Percentiles rank a stretch among this genome's conserved stretches.
Conservation (phyloP, 768 basidiomycete species). For the Terana coerulea region DNA sequence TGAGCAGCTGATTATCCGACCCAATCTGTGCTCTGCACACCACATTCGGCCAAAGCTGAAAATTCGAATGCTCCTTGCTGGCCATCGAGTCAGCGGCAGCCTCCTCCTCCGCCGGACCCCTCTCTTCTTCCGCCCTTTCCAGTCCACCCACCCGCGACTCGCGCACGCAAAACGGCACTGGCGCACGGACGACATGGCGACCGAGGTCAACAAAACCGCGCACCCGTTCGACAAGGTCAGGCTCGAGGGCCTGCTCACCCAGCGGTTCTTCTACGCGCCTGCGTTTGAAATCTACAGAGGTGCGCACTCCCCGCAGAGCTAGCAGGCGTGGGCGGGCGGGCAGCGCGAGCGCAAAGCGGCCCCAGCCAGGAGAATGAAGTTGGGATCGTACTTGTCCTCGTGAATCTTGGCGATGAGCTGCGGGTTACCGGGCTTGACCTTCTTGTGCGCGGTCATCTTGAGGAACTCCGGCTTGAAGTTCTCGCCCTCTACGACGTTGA, state of each 20-base stretch:
- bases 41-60: not conserved
- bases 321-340: no score
- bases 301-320: slow-evolving; percentile 34
- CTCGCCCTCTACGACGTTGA: slow-evolving; percentile 43
- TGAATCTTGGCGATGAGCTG: slow-evolving; percentile 38
- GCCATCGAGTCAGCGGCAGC: slow-evolving; percentile 4
- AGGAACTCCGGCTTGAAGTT: slow-evolving; percentile 47
- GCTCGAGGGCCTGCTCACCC: slow-evolving; percentile 81
- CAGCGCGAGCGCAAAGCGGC: not conserved
- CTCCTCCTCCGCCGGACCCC: slow-evolving; percentile 4
- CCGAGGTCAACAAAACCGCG: slow-evolving; percentile 69
- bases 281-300: slow-evolving; percentile 99
- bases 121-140: not conserved
- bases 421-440: slow-evolving; percentile 31
- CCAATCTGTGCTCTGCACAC: slow-evolving; percentile 1
- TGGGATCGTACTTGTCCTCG: slow-evolving; percentile 45
- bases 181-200: slow-evolving; percentile 13
- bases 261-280: slow-evolving; percentile 96
- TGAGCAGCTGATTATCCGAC: not conserved
- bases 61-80: slow-evolving; percentile 12
- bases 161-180: not conserved
- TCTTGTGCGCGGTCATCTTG: slow-evolving; percentile 34
- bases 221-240: slow-evolving; percentile 85
- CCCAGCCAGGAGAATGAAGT: slow-evolving; percentile 43
- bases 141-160: not conserved